Conservation (phyloP, 1,284 basidiomycete genomes). For the Bjerkandera adusta region DNA sequence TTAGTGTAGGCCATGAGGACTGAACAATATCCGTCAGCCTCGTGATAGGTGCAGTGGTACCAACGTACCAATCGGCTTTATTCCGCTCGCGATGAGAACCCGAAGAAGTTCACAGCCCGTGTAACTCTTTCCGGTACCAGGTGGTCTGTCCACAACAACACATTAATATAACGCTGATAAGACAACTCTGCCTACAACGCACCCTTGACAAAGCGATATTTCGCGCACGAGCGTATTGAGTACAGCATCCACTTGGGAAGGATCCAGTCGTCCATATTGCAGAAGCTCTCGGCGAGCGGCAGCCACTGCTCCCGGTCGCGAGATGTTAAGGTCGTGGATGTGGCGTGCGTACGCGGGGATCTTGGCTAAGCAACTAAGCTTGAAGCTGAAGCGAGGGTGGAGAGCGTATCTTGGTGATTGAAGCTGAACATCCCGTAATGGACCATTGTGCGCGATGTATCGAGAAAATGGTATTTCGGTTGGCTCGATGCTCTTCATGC, state of each 20-base stretch:
- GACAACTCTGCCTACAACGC: slow-evolving; percentile 19
- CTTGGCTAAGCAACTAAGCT: slow-evolving; percentile 22
- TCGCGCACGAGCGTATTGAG: slow-evolving; percentile 58
- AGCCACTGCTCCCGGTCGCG: slow-evolving; percentile 9
- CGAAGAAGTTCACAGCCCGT: slow-evolving; percentile 66
- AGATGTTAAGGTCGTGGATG: slow-evolving; percentile 16
- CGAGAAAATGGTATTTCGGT: slow-evolving; percentile 23
- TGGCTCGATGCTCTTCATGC: slow-evolving; percentile 23
- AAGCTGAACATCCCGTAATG: slow-evolving; percentile 13
- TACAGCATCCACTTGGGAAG: slow-evolving; percentile 67
- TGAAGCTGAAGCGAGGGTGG: slow-evolving; percentile 22
- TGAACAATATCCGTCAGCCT: slow-evolving; percentile 12
- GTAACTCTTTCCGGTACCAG: slow-evolving; percentile 77
- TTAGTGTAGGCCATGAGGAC: slow-evolving; percentile 75
- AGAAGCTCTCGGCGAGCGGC: slow-evolving; percentile 41
- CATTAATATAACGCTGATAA: not conserved
- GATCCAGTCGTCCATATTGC: slow-evolving; percentile 51
- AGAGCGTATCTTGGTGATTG: slow-evolving; percentile 22
- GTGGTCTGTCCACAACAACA: slow-evolving; percentile 46
- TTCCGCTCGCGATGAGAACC: slow-evolving; percentile 49
- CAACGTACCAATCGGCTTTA: slow-evolving; percentile 44
- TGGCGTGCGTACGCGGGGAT: not conserved
- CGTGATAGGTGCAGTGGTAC: slow-evolving; percentile 14
- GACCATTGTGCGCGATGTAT: slow-evolving; percentile 14
- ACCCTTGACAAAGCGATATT: slow-evolving; percentile 71